Base-by-base conservation (phyloP, 306 rosid genomes). In the Coriaria nepalensis region DNA sequence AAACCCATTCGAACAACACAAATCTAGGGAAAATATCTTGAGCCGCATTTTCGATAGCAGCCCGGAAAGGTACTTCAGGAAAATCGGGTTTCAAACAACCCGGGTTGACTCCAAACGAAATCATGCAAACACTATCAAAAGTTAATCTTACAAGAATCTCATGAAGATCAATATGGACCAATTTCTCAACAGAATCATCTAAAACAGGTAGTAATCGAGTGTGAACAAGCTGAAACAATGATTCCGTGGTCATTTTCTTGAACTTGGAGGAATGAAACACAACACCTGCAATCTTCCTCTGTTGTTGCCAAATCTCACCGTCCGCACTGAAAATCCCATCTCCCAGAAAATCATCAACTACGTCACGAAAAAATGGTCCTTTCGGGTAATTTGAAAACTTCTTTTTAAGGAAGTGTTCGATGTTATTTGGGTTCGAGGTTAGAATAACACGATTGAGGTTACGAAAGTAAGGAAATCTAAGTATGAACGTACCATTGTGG, bases 261-360 rank as follows among this genome's bases (percentile, higher is more conserved):
- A n/a, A n/a, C n/a, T n/a, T n/a, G n/a, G n/a, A n/a, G n/a, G n/a
- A n/a, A n/a, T n/a, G n/a, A n/a, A n/a, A n/a, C n/a, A n/a, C n/a
- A n/a, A n/a, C n/a, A n/a, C 73, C 56, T 0, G 68, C 68, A 6
- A 61, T 55, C 62, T 68, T 68, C 35, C 68, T 58, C 32, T 68
- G 73, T 12, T 50, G 9, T 5, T 42, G 48, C 68, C 73, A 68
- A 14, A 55, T 48, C 8, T 49, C 15, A 10, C 40, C 63, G 0
- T 68, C 63, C 36, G 40, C 49, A 13, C 47, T 59, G 62, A 66
- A 59, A 45, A 68, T 55, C 2, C 68, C 71, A 15, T 55, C 40
- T 29, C 68, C 63, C 8, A 68, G 55, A 43, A 68, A 49, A 9
- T 68, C 73, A 13, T 8, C 5, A 44, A 68, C 59, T 15, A 48